A percentile compares a stretch with the other conserved stretches of the same genome.
Conservation (phyloP, 73 alveolate species). For the Paramecium sonneborni region DNA sequence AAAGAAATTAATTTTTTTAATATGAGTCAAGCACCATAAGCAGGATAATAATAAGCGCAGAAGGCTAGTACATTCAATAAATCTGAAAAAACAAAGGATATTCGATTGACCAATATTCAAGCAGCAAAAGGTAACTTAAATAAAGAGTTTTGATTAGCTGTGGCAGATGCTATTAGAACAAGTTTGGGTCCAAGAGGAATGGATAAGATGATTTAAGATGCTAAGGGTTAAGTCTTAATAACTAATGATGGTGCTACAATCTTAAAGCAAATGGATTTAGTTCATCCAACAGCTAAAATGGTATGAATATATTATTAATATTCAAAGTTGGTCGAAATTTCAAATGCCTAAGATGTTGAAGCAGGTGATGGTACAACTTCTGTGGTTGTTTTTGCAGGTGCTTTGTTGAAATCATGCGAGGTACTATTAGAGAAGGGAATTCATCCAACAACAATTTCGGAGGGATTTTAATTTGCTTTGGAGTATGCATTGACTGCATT, state of each 20-base stretch:
- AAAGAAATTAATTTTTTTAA: slow-evolving; percentile 8
- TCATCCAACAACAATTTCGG: slow-evolving; percentile 97
- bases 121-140: slow-evolving; percentile 66
- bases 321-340: slow-evolving; percentile 94
- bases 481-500: slow-evolving; percentile 88
- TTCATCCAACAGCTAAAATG: slow-evolving; percentile 99
- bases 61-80: slow-evolving; percentile 23
- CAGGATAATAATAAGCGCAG: neutral
- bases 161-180: slow-evolving; percentile 98
- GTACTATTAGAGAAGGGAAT: slow-evolving; percentile 95
- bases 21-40: slow-evolving; percentile 49
- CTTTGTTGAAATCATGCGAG: slow-evolving; percentile 94
- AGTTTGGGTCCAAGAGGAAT: slow-evolving; percentile 99
- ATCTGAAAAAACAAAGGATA: slow-evolving; percentile 66
- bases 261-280: slow-evolving; percentile 96
- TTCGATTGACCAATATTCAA: slow-evolving; percentile 62
- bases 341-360: slow-evolving; percentile 99
- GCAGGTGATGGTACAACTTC: slow-evolving; percentile 99
- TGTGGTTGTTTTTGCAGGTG: slow-evolving; percentile 99
- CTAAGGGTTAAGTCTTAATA: slow-evolving; percentile 94
- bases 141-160: slow-evolving; percentile 73
- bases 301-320: slow-evolving; percentile 24
- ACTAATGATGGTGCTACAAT: slow-evolving; percentile 99
- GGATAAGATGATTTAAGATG: slow-evolving; percentile 98
- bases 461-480: slow-evolving; percentile 90